Conservation (phyloP, 495 filamentous ascomycete genomes). For the Tuber magnatum region DNA sequence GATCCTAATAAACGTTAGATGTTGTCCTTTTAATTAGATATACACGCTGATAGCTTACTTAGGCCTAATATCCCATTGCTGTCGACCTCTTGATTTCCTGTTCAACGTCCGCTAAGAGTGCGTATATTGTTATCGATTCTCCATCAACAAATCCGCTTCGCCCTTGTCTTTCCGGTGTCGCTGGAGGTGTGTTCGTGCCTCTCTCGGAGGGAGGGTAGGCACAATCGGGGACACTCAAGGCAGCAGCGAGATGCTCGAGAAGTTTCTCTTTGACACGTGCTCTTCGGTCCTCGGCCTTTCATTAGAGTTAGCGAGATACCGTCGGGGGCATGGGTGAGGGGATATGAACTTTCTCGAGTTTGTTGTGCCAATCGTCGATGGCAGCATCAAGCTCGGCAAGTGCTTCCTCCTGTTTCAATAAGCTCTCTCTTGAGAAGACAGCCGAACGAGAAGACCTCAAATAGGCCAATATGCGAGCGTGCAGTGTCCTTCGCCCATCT, state of each 20-base stretch:
- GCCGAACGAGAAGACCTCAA: constrained; percentile 56
- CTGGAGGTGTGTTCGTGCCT: constrained; percentile 41
- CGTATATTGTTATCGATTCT: constrained; percentile 48
- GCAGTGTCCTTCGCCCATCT: constrained; percentile 59
- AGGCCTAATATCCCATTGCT: constrained; percentile 8
- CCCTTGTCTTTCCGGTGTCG: constrained; percentile 42
- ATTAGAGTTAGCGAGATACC: constrained; percentile 8
- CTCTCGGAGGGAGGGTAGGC: constrained; percentile 12
- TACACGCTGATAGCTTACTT: neutral
- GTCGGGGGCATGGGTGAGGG: neutral
- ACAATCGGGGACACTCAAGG: constrained; percentile 39
- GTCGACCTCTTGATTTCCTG: constrained; percentile 45
- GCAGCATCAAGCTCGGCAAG: constrained; percentile 62
- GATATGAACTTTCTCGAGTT: constrained; percentile 51
- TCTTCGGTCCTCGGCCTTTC: constrained; percentile 61
- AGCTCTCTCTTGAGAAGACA: constrained; percentile 58
- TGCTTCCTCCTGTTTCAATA: constrained; percentile 69
- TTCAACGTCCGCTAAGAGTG: constrained; percentile 56
- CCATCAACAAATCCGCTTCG: constrained; percentile 18
- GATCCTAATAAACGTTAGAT: neutral
- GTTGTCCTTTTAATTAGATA: neutral
- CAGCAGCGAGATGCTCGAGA: constrained; percentile 64
- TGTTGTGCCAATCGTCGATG: constrained; percentile 67
- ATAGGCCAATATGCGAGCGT: constrained; percentile 61
- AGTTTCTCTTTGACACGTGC: constrained; percentile 65